phyloP scores from a whole-genome alignment of 1,284 basidiomycete genomes.

The Coniferiporia sulphurascens region DNA sequence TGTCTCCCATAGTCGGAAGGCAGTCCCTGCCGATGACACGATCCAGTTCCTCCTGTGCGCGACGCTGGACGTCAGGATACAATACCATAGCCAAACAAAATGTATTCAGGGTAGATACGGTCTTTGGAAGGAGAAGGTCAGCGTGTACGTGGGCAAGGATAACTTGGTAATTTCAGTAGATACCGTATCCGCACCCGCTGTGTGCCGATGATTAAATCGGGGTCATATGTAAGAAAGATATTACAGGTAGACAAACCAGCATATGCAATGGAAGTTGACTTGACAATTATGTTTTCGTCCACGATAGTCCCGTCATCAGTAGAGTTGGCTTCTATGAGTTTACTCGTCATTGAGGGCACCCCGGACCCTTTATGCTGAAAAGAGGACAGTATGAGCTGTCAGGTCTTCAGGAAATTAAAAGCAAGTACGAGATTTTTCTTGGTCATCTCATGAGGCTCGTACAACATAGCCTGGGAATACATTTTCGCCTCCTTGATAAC shows the following conservation, averaged over 20 bases:
- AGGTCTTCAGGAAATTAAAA: neutral
- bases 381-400: too few species aligned
- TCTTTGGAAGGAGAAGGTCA: neutral
- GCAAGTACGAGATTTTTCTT: too few species aligned
- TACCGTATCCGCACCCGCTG: neutral
- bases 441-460: neutral
- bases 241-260: constrained; percentile 5
- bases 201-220: neutral
- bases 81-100: constrained; percentile 18
- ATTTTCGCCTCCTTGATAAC: neutral
- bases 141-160: neutral
- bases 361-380: constrained; percentile 8
- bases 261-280: constrained; percentile 3
- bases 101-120: constrained; percentile 9
- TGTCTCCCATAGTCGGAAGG: constrained; percentile 21
- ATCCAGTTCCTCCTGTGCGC: constrained; percentile 20
- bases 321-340: constrained; percentile 5
- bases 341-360: constrained; percentile 13
- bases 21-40: constrained; percentile 20
- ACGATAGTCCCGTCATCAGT: neutral
- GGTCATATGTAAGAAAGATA: neutral
- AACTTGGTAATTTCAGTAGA: neutral
- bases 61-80: constrained; percentile 14
- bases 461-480: constrained; percentile 1
- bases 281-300: constrained; percentile 12